Percentiles rank a stretch among this genome's conserved stretches.
These are phyloP conservation scores for Suhomyces maxii DNA, from an alignment of 1,139 yeast genomes.

Conservation along the genomic window DNA sequence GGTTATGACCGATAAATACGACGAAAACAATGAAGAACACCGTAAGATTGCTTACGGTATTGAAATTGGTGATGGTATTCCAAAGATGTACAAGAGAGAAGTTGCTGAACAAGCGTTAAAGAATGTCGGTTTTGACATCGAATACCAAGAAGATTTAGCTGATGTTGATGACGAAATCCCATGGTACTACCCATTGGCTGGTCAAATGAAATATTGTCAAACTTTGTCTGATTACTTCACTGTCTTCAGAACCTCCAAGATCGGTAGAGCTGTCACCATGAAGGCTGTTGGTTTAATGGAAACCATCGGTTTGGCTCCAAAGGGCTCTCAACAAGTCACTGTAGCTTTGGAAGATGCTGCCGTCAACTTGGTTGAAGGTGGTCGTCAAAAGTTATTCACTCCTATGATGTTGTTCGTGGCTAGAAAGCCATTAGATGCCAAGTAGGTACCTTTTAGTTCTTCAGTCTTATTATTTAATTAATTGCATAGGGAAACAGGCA, in stretches of 20 bases:
- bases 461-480: conserved; percentile 3
- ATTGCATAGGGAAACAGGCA: too few relatives aligned
- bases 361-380: conserved; percentile 91
- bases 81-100: conserved; percentile 85
- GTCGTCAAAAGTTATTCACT: conserved; percentile 81
- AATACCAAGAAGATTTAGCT: conserved; percentile 79
- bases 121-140: conserved; percentile 84
- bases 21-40: conserved; percentile 83
- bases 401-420: conserved; percentile 95
- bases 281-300: conserved; percentile 79
- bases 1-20: conserved; percentile 96
- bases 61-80: conserved; percentile 98
- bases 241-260: conserved; percentile 80
- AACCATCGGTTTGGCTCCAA: conserved; percentile 84
- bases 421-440: conserved; percentile 59
- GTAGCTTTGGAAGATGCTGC: conserved; percentile 96
- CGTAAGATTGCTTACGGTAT: conserved; percentile 96
- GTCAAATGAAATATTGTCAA: conserved; percentile 89
- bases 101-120: conserved; percentile 88
- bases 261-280: conserved; percentile 87
- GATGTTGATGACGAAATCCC: conserved; percentile 82
- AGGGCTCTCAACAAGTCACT: conserved; percentile 90
- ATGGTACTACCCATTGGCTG: conserved; percentile 97
- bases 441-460: conserved; percentile 1
- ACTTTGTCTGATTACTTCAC: conserved; percentile 76